Evolutionary conservation across 139 green algal species (phyloP), one percentile per base, ranked within the genome.

Genomic region (Chlamydomonas applanata): DNA sequence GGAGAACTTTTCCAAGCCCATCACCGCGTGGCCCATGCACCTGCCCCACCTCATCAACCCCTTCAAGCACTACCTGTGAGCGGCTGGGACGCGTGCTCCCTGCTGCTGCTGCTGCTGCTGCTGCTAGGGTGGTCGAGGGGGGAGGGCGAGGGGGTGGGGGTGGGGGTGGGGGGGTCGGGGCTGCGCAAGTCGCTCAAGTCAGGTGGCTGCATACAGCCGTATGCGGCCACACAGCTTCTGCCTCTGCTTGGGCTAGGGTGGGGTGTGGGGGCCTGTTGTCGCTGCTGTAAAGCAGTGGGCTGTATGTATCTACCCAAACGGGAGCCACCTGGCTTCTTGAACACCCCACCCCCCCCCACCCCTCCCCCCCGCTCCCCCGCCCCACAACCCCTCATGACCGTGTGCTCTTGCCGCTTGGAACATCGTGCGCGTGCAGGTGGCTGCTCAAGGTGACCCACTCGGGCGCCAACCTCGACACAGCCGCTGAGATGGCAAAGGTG

Each of bases 41-140:
- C 86, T 98, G 73, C 94, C 94, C 14, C 89, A 97, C 76, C 83
- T 98, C 52, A 97, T 96, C 52, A 82, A 72, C 54, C 53, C 90
- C 62, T 88, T 97, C 45, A 59, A 96, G 88, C 86, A 93, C 84
- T 97, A 94, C 79, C 84, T 95, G 54, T 97, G 91, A 71, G 40
- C 20, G 9, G 9, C 4, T 5, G 20, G 60, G 29, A 67, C 25
- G 4, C 60, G 5, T 24, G 19, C 27, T 33, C 19, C 19, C 24
- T 33, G 27, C 7, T 64, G 24, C 24, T 29, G 20, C 13, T 14
- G 16, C 27, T 20, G 7, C 27, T 63, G 19, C 56, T 32, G 56
- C 56, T 63, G 56, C 19, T 14, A 54, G 45, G 45, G 45, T 16
- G 45, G 45, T 54, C 13, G 13, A 16, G 13, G 45, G 16, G 16